phyloP scores from a whole-genome alignment of 352 stramenopile genomes.

The Phytopythium litorale region DNA sequence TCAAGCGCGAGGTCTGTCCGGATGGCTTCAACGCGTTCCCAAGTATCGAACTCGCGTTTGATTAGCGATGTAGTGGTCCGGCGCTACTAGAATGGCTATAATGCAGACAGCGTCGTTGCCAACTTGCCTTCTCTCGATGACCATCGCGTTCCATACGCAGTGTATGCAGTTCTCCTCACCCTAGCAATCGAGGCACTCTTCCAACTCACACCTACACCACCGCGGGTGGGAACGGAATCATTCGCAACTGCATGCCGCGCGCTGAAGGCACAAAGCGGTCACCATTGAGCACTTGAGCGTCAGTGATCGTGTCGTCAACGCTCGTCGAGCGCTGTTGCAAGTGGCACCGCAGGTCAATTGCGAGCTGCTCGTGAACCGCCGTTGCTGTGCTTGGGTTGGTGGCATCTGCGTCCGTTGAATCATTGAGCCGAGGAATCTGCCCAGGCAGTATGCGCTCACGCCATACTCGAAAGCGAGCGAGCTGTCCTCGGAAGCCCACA shows the following conservation, averaged over 20 bases:
- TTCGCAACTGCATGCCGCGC: constrained; percentile 18
- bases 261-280: constrained; percentile 14
- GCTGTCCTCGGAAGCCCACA: constrained; percentile 17
- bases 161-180: no score
- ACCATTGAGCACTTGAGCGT: constrained; percentile 19
- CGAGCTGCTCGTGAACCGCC: constrained; percentile 9
- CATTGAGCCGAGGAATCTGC: constrained; percentile 18
- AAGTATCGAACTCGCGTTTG: no score
- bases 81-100: no score
- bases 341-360: constrained; percentile 22
- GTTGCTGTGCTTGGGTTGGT: neutral
- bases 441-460: constrained; percentile 17
- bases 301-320: neutral
- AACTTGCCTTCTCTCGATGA: no score
- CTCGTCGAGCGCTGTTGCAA: neutral
- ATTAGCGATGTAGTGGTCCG: no score
- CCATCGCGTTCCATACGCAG: neutral
- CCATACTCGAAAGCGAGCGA: constrained; percentile 27
- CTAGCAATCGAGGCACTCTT: no score
- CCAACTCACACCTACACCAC: neutral
- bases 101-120: no score
- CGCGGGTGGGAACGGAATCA: constrained; percentile 20
- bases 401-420: constrained; percentile 13
- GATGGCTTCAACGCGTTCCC: constrained; percentile 32
- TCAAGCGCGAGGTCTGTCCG: constrained; percentile 36